Base-by-base conservation (phyloP, 2,329 filamentous ascomycete species). In the Ascochyta lentis region DNA sequence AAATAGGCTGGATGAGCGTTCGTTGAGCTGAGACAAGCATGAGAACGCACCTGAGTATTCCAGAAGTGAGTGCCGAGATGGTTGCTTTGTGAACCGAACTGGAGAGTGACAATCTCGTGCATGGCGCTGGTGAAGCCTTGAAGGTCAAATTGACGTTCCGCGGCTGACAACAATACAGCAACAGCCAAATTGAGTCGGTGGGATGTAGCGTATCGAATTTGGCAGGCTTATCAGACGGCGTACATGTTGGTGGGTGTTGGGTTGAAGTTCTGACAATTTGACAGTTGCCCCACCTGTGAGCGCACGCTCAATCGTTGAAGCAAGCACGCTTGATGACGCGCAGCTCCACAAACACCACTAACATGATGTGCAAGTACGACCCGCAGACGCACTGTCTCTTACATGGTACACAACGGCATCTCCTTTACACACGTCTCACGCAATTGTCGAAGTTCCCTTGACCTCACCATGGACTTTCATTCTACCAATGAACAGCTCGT, bases 51-150 rank as follows among this genome's bases (percentile, higher is more conserved):
- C 81, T 96, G 94, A 6, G 90, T 83, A 69, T 99, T 99, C 95
- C 95, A 99, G 76, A 97, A 99, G 79, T 99, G 95, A 0, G 93
- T 96, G 27, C 90, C 93, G 22, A 96, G 80, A 70, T 97, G 96
- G 76, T 99, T 99, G 74, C 90, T 93, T 72, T 90, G 88, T 73
- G 96, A 89, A 39, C 95, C 95, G 57, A 98, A 87, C 81, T 99
- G 95, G 41, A 99, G 81, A 0, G 94, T 97, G 59, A 99, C 83
- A 59, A 98, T 92, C 78, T 99, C 95, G 77, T 93, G 92, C 95
- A 99, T 98, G 24, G 35, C 49, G 59, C 23, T 13, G 50, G 27
- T 10, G 6, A 19, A 19, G 19, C 19, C 19, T 19, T 19, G 19
- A 26, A 34, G 24, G 19, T 9, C 15, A 1, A 15, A 1, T 13